phyloP scores from a whole-genome alignment of 768 basidiomycete species.

The Serpula lacrymans region DNA sequence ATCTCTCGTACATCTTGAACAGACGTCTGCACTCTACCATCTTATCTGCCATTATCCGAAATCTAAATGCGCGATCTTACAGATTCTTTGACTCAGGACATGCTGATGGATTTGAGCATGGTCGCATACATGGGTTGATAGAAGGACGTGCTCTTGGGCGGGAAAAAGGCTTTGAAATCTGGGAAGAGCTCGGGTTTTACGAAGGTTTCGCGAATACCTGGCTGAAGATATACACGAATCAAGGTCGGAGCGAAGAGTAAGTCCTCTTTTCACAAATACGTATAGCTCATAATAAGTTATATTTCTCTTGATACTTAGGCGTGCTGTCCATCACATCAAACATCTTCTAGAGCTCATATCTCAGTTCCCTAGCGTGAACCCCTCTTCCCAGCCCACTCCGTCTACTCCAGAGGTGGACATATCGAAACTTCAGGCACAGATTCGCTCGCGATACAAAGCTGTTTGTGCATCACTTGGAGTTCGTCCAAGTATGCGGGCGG shows the following conservation, averaged over 20 bases:
- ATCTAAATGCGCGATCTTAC: constrained; percentile 10
- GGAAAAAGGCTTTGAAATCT: constrained; percentile 91
- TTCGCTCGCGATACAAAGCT: constrained; percentile 82
- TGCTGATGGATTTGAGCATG: constrained; percentile 76
- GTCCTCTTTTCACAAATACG: no score
- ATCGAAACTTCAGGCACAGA: constrained; percentile 72
- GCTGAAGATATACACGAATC: constrained; percentile 46
- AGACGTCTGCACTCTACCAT: constrained; percentile 41
- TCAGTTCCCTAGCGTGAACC: constrained; percentile 78
- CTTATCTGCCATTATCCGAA: constrained; percentile 4
- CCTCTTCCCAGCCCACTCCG: constrained; percentile 38
- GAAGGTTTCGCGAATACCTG: constrained; percentile 81
- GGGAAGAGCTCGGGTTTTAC: constrained; percentile 96
- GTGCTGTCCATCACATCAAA: constrained; percentile 58
- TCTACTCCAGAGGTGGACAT: constrained; percentile 58
- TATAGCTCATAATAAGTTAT: neutral
- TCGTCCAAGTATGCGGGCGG: constrained; percentile 39
- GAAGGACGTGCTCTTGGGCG: constrained; percentile 88
- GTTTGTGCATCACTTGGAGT: constrained; percentile 83
- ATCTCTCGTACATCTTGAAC: constrained; percentile 57
- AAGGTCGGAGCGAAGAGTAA: constrained; percentile 46
- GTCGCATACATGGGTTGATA: constrained; percentile 83
- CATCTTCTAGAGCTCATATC: constrained; percentile 68
- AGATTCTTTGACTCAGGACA: constrained; percentile 85
- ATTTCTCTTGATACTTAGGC: constrained; percentile 32